These are phyloP conservation scores for Fusarium phyllophilum DNA, from an alignment of 2,329 filamentous ascomycete genomes.

Conservation along the genomic window DNA sequence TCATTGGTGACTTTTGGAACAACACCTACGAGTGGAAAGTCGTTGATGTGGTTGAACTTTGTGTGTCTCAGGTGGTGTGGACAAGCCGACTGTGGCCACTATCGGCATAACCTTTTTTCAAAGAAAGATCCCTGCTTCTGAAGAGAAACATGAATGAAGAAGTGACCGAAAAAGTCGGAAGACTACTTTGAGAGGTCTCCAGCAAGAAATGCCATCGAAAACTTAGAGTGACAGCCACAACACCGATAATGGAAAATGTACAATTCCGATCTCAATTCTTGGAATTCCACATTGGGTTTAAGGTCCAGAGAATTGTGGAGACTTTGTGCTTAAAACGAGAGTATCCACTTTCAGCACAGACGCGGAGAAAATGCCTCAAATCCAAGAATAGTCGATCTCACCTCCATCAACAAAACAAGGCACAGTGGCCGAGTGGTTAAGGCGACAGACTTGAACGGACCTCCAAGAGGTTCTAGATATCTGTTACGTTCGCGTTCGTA, in stretches of 20 bases:
- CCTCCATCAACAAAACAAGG: not conserved
- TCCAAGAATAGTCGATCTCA: rapidly evolving
- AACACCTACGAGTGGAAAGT: not conserved
- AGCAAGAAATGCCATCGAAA: not conserved
- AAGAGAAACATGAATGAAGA: not conserved
- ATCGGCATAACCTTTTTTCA: not conserved
- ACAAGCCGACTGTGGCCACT: not conserved
- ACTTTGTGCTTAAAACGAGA: not conserved
- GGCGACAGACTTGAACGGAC: slow-evolving; percentile 14
- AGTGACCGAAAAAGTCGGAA: not conserved
- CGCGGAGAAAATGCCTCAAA: rapidly evolving
- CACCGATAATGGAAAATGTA: not conserved
- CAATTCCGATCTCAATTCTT: not conserved
- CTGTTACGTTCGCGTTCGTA: slow-evolving; percentile 10
- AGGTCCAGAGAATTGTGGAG: not conserved
- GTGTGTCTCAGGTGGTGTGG: not conserved
- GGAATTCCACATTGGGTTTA: not conserved
- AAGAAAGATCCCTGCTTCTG: not conserved
- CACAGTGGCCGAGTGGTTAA: slow-evolving; percentile 22
- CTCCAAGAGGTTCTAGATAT: not conserved
- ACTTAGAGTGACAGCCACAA: not conserved
- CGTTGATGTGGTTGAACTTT: not conserved
- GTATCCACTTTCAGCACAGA: not conserved
- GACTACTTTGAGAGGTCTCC: not conserved
- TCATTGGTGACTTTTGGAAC: not conserved